phyloP scores from a whole-genome alignment of 768 basidiomycete species.

The Rhodotorula sphaerocarpa region DNA sequence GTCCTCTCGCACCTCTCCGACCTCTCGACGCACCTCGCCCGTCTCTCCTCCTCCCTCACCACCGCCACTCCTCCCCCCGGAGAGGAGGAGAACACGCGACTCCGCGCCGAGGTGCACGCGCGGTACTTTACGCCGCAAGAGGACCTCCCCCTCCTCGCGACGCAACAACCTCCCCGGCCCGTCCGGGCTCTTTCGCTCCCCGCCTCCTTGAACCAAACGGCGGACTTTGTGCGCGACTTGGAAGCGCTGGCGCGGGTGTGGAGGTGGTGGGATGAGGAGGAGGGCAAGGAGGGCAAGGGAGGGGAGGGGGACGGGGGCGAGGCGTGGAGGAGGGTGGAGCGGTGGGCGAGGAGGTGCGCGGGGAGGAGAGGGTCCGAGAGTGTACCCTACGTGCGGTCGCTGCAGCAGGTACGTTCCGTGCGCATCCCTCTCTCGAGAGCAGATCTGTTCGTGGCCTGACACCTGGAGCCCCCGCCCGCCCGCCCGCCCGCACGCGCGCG shows the following conservation, averaged over 20 bases:
- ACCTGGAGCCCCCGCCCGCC: no score
- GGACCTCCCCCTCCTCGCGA: conserved; percentile 14
- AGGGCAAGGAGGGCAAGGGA: not conserved
- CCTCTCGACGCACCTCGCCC: not conserved
- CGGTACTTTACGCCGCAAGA: conserved; percentile 1
- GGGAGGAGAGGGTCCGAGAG: not conserved
- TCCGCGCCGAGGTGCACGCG: no score
- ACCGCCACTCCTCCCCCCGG: not conserved
- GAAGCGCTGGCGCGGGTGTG: conserved; percentile 2
- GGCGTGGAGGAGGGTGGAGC: conserved; percentile 2
- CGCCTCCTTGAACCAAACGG: conserved; percentile 4
- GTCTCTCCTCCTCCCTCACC: not conserved
- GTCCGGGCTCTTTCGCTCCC: conserved; percentile 1
- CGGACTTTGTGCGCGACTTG: not conserved
- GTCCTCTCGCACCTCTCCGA: conserved; percentile 2
- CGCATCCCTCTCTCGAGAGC: no score
- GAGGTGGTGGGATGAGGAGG: conserved; percentile 3
- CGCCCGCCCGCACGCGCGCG: no score
- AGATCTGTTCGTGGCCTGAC: no score
- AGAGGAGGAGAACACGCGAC: no score
- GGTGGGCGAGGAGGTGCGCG: conserved; percentile 1
- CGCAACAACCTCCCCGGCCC: conserved; percentile 12
- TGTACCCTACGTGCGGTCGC: conserved; percentile 17
- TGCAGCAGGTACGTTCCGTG: conserved; percentile 11
- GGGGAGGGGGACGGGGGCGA: conserved; percentile 2